Evolutionary conservation across 1,139 yeast species (phyloP).

Genomic region (Lodderomyces jiufengensis): DNA sequence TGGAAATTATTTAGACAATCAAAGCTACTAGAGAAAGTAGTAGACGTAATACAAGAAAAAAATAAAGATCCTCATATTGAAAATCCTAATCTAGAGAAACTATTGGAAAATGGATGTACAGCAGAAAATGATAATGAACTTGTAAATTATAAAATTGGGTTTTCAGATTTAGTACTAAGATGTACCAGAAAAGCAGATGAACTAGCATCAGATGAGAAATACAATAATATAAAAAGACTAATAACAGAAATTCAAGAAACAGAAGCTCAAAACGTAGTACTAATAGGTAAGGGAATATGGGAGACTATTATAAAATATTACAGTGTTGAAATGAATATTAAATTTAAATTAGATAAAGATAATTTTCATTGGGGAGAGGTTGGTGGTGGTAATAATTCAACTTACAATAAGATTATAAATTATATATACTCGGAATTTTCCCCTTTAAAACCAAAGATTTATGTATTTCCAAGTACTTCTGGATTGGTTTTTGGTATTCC

Average conservation of each 20-base stretch:
- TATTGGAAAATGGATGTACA: conserved; percentile 36
- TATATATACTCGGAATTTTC: conserved; percentile 14
- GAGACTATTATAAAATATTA: conserved; percentile 47
- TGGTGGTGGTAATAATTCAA: conserved; percentile 12
- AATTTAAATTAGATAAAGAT: conserved; percentile 20
- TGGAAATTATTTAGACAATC: conserved; percentile 65
- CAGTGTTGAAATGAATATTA: conserved; percentile 8
- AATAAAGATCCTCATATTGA: neutral
- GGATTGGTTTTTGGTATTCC: conserved; percentile 63
- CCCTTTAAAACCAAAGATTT: conserved; percentile 22
- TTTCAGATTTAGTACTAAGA: conserved; percentile 66
- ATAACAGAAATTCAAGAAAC: conserved; percentile 39
- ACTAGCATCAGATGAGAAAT: conserved; percentile 50
- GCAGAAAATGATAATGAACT: conserved; percentile 47
- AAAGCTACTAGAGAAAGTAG: conserved; percentile 34
- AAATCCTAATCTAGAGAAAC: conserved; percentile 2
- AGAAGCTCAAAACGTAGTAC: conserved; percentile 45
- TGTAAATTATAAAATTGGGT: conserved; percentile 52
- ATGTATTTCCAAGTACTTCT: conserved; percentile 72
- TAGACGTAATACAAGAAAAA: conserved; percentile 1
- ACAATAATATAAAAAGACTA: conserved; percentile 52
- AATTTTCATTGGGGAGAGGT: conserved; percentile 56
- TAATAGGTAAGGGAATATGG: conserved; percentile 83
- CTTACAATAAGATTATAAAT: conserved; percentile 18
- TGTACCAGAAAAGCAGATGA: conserved; percentile 63